phyloP scores from a whole-genome alignment of 108 stramenopile genomes.

The Skeletonema marinoi region DNA sequence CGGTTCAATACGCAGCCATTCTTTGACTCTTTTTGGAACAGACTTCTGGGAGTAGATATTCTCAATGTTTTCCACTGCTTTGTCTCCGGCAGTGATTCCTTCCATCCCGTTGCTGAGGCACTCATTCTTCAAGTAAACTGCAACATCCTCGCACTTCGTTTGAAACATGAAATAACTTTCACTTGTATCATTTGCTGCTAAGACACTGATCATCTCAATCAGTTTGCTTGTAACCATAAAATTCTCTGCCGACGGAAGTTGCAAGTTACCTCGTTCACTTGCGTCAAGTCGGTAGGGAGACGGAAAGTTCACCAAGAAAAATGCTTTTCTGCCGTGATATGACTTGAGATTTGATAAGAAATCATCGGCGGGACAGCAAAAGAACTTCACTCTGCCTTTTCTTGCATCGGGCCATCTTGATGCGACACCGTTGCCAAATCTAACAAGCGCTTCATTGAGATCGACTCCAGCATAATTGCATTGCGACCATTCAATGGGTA shows the following conservation, averaged over 20 bases:
- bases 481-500: slow-evolving; percentile 31
- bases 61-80: slow-evolving; percentile 29
- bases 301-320: slow-evolving; percentile 42
- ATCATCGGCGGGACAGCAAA: slow-evolving; percentile 26
- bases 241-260: slow-evolving; percentile 24
- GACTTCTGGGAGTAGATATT: slow-evolving; percentile 3
- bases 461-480: slow-evolving; percentile 46
- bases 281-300: slow-evolving; percentile 29
- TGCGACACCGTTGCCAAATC: slow-evolving; percentile 40
- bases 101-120: slow-evolving; percentile 8
- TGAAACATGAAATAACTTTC: slow-evolving; percentile 32
- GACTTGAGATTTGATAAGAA: slow-evolving; percentile 20
- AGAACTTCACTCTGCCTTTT: slow-evolving; percentile 31
- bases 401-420: slow-evolving; percentile 16
- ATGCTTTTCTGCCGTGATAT: slow-evolving; percentile 20
- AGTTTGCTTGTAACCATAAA: slow-evolving; percentile 39
- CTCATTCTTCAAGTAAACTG: slow-evolving; percentile 26
- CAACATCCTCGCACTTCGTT: slow-evolving; percentile 50
- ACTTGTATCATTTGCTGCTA: slow-evolving; percentile 3
- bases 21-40: slow-evolving; percentile 31
- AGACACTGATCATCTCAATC: slow-evolving; percentile 12
- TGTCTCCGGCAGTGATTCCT: slow-evolving; percentile 2
- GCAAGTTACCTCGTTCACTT: slow-evolving; percentile 22
- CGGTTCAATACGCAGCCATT: slow-evolving; percentile 23
- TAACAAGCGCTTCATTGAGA: slow-evolving; percentile 33